Evolutionary conservation across 768 basidiomycete genomes (phyloP).

Genomic region (Rhizopogon vulgaris): DNA sequence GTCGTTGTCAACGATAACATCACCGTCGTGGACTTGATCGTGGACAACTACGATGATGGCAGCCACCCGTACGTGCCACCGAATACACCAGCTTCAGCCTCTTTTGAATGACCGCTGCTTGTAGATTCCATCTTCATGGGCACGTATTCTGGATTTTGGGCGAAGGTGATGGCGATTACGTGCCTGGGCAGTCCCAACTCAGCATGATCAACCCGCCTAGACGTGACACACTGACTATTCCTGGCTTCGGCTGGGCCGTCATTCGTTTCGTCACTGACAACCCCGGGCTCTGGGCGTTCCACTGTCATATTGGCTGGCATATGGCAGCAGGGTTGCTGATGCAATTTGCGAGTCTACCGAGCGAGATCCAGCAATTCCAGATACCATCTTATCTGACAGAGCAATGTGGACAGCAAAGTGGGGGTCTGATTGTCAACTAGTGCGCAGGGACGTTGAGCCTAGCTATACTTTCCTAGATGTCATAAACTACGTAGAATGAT

Average conservation of each 20-base stretch:
- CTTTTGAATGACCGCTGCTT: not conserved
- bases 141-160: conserved; percentile 31
- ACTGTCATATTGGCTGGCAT: conserved; percentile 36
- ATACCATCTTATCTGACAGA: conserved; percentile 28
- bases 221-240: conserved; percentile 36
- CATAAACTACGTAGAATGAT: not conserved
- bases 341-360: conserved; percentile 34
- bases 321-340: conserved; percentile 36
- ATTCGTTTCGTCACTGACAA: conserved; percentile 39
- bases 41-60: conserved; percentile 21
- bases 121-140: conserved; percentile 34
- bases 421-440: conserved; percentile 14
- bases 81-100: not conserved
- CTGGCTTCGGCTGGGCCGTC: conserved; percentile 29
- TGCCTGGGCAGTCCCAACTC: conserved; percentile 19
- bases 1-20: conserved; percentile 21
- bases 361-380: conserved; percentile 25
- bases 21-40: conserved; percentile 18
- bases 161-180: conserved; percentile 28
- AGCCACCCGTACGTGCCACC: conserved; percentile 23
- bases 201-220: conserved; percentile 32
- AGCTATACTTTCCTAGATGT: too few relatives aligned
- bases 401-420: conserved; percentile 30
- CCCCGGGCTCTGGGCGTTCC: conserved; percentile 41
- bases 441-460: conserved; percentile 1